Conservation (phyloP, 768 basidiomycete genomes). For the Neoboletus brunneissimus region DNA sequence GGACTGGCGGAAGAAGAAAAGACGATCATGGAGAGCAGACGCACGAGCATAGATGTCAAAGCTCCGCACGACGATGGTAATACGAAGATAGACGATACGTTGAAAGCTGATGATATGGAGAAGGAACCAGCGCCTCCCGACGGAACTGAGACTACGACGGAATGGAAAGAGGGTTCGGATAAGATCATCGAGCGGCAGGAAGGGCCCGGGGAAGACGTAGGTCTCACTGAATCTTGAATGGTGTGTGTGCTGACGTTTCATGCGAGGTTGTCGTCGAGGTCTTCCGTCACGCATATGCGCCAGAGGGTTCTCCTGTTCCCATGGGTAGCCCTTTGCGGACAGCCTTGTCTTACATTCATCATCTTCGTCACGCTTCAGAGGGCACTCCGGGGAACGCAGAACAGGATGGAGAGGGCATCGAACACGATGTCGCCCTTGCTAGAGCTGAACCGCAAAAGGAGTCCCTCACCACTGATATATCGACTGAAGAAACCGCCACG, state of each 20-base stretch:
- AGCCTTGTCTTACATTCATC: conserved; percentile 12
- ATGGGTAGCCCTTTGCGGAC: neutral
- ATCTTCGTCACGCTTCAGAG: conserved; percentile 15
- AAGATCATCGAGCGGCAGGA: conserved; percentile 58
- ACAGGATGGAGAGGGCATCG: conserved; percentile 16
- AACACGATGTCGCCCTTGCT: conserved; percentile 17
- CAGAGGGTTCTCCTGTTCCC: conserved; percentile 4
- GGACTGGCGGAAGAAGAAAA: conserved; percentile 30
- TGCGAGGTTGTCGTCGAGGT: conserved; percentile 63
- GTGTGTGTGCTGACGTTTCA: conserved; percentile 15
- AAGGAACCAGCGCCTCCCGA: conserved; percentile 45
- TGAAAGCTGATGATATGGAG: conserved; percentile 14
- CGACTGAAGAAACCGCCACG: conserved; percentile 3
- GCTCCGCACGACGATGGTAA: conserved; percentile 5
- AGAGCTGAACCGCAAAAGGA: conserved; percentile 16
- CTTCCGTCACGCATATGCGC: conserved; percentile 41
- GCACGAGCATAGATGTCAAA: conserved; percentile 13
- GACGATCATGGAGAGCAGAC: conserved; percentile 27
- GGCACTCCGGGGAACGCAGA: conserved; percentile 26
- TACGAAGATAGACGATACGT: conserved; percentile 9
- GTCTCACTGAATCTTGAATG: conserved; percentile 12
- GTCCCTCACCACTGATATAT: neutral
- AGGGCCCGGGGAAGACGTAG: conserved; percentile 67
- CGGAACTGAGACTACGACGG: conserved; percentile 38
- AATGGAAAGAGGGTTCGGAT: conserved; percentile 74